These are phyloP conservation scores for Fonsecaea nubica DNA, from an alignment of 2,329 filamentous ascomycete species.

Conservation along the genomic window DNA sequence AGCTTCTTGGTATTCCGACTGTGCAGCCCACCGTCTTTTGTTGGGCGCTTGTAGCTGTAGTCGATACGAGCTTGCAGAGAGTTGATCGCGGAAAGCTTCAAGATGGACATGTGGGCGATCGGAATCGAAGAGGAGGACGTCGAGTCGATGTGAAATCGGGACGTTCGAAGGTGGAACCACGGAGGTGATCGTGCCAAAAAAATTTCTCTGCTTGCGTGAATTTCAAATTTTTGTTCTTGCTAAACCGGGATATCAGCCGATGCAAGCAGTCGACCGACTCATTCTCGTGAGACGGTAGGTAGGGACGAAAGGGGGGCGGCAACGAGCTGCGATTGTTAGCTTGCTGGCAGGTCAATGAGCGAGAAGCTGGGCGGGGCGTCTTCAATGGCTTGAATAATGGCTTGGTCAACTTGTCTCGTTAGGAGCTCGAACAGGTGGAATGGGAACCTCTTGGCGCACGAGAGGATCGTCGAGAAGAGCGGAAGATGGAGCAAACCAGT, in stretches of 20 bases:
- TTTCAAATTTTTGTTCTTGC: background rate
- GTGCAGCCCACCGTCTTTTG: background rate
- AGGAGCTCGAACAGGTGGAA: too few species aligned
- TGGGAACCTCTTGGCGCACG: constrained; percentile 1
- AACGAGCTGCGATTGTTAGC: background rate
- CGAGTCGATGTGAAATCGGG: background rate
- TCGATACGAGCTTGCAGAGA: background rate
- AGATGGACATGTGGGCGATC: background rate
- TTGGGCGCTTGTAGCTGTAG: background rate
- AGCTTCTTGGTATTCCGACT: background rate
- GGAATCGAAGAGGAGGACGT: background rate
- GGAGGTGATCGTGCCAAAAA: background rate
- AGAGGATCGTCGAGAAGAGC: background rate
- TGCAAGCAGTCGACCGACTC: constrained; percentile 9
- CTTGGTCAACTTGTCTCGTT: too few species aligned
- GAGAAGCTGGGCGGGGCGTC: background rate
- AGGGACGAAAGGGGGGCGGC: background rate
- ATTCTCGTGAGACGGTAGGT: background rate
- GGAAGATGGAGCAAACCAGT: background rate
- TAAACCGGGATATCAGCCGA: constrained; percentile 7
- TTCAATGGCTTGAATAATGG: background rate
- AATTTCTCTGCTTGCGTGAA: background rate
- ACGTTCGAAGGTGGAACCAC: background rate
- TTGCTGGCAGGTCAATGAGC: background rate
- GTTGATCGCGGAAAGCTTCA: background rate